A percentile compares a stretch with the other conserved stretches of the same genome.
phyloP scores from a whole-genome alignment of 2,329 filamentous ascomycete species.

The Fusarium liriodendri region DNA sequence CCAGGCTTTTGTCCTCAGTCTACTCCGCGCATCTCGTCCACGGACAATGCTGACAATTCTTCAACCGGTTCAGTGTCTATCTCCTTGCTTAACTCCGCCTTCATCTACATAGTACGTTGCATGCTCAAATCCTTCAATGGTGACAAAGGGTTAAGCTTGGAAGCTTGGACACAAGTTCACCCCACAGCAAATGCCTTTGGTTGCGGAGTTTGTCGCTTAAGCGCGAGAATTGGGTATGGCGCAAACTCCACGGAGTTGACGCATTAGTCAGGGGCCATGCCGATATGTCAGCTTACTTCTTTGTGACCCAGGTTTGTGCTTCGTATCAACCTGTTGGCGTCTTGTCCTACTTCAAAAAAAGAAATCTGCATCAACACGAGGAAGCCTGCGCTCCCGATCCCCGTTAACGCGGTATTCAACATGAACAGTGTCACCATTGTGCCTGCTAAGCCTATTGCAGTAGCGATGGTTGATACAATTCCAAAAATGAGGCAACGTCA shows the following conservation, averaged over 20 bases:
- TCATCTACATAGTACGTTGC: not conserved
- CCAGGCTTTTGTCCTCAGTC: fast-evolving
- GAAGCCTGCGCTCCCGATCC: not conserved
- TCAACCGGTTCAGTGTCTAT: not conserved
- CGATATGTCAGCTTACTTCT: not conserved
- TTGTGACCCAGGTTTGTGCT: not conserved
- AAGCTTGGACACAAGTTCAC: not conserved
- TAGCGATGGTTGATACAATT: not conserved
- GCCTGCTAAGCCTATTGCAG: not conserved
- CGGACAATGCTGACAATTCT: not conserved
- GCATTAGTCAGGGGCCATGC: not conserved
- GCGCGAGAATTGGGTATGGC: not conserved
- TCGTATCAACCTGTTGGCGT: not conserved
- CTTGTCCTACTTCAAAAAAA: not conserved
- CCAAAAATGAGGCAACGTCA: not conserved
- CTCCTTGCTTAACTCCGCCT: not conserved
- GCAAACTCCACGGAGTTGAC: not conserved
- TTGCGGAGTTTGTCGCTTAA: not conserved
- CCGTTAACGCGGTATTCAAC: not conserved
- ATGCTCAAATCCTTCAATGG: not conserved
- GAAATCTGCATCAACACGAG: not conserved
- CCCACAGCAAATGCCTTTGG: not conserved
- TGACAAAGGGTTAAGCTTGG: not conserved
- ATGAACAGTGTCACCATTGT: not conserved
- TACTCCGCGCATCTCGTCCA: not conserved